Conservation (phyloP, 1,139 yeast species). For the Saccharomyces hybrid region DNA sequence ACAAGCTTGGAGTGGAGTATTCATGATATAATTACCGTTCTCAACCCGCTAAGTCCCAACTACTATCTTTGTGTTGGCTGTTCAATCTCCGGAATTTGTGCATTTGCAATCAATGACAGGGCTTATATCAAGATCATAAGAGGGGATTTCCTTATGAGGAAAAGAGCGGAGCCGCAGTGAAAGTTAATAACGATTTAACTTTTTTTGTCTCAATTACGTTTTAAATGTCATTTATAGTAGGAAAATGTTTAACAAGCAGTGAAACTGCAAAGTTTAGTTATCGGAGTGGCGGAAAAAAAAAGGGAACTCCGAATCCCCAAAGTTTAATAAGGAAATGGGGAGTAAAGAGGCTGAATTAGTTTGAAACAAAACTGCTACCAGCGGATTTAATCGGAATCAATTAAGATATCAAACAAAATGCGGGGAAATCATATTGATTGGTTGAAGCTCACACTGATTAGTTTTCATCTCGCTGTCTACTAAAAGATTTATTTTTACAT, state of each 20-base stretch:
- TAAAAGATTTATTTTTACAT: background rate
- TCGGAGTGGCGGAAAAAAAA: background rate
- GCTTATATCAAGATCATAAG: background rate
- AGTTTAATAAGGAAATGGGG: background rate
- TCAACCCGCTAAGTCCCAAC: background rate
- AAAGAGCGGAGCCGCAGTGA: background rate
- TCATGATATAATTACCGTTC: background rate
- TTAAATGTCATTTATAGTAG: background rate
- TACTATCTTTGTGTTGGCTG: background rate
- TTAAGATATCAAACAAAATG: conserved; percentile 1
- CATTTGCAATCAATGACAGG: background rate
- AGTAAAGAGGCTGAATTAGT: background rate
- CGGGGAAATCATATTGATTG: background rate
- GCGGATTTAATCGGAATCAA: background rate
- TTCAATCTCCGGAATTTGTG: background rate
- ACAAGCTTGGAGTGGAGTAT: background rate
- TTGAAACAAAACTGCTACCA: background rate
- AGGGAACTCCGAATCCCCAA: background rate
- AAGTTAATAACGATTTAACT: background rate
- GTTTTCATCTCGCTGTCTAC: no score
- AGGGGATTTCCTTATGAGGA: background rate
- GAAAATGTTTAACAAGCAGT: background rate
- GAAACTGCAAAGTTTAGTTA: background rate
- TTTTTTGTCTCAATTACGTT: background rate
- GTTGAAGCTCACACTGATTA: background rate